Percentiles rank a stretch among this genome's conserved stretches.
phyloP scores from a whole-genome alignment of 306 rosid genomes.

The Cicer bijugum region DNA sequence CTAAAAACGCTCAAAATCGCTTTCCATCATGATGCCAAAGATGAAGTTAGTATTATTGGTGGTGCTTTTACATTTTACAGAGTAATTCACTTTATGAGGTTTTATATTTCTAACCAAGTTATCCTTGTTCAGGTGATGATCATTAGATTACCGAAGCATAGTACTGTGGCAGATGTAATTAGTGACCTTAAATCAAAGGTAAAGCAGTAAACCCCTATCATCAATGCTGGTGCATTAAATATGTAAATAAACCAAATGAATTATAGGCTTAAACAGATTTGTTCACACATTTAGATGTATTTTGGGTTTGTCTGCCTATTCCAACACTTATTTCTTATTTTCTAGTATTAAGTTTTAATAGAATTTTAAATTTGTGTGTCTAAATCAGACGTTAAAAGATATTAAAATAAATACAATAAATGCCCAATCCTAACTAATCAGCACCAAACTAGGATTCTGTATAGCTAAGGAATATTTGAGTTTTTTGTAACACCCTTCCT shows the following conservation, averaged over 20 bases:
- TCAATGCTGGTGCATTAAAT: neutral
- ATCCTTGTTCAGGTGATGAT: conserved; percentile 65
- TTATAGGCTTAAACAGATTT: neutral
- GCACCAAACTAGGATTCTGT: neutral
- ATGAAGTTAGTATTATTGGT: conserved; percentile 60
- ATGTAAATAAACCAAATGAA: neutral
- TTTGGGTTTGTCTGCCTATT: conserved; percentile 2
- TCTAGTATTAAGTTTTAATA: neutral
- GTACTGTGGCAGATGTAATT: conserved; percentile 78
- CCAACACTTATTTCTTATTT: conserved; percentile 24
- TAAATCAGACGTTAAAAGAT: neutral
- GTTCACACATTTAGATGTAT: neutral
- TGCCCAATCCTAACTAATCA: neutral
- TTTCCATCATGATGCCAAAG: conserved; percentile 76
- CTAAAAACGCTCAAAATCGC: conserved; percentile 77
- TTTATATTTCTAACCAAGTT: conserved; percentile 14
- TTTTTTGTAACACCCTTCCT: neutral
- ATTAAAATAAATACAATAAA: neutral
- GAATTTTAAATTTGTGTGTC: neutral
- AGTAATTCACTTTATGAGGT: neutral
- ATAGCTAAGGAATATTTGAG: neutral
- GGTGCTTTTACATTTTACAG: neutral
- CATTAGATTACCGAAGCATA: conserved; percentile 77
- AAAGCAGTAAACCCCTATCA: neutral
- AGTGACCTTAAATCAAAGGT: conserved; percentile 75